Conservation (phyloP, 192 early-diverging fungal species). For the Linnemannia hyalina region DNA sequence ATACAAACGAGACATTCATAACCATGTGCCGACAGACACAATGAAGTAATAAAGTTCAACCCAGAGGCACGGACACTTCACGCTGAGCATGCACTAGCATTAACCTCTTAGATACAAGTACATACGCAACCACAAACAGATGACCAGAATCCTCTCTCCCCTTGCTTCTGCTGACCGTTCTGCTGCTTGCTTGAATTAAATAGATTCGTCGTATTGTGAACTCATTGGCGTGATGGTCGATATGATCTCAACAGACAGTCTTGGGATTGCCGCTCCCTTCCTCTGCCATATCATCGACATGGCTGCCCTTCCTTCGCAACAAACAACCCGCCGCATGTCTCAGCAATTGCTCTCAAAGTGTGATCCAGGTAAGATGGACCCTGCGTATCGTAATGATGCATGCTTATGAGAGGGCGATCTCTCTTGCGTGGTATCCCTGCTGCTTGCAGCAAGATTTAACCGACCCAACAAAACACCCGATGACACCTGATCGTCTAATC, state of each 20-base stretch:
- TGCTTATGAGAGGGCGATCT: background rate
- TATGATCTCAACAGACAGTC: slow-evolving; percentile 58
- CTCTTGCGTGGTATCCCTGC: background rate
- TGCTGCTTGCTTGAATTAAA: background rate
- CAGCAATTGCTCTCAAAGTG: slow-evolving; percentile 60
- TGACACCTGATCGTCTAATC: background rate
- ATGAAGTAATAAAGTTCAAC: background rate
- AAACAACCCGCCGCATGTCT: slow-evolving; percentile 60
- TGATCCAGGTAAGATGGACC: slow-evolving; percentile 36
- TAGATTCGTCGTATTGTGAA: slow-evolving; percentile 59
- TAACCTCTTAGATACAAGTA: background rate
- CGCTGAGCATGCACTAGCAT: background rate
- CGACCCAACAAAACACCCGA: background rate
- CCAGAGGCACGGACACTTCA: background rate
- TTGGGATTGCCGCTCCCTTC: slow-evolving; percentile 61
- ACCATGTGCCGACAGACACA: background rate
- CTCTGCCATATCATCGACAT: slow-evolving; percentile 70
- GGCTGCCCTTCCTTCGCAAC: slow-evolving; percentile 67
- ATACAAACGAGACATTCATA: background rate
- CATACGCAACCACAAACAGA: background rate
- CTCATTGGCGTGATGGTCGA: slow-evolving; percentile 61
- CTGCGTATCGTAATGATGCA: background rate
- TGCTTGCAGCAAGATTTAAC: background rate
- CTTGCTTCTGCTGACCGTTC: background rate
- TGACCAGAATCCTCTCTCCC: background rate